Base-by-base conservation (phyloP, 2,329 filamentous ascomycete species). In the Lithohypha guttulata region DNA sequence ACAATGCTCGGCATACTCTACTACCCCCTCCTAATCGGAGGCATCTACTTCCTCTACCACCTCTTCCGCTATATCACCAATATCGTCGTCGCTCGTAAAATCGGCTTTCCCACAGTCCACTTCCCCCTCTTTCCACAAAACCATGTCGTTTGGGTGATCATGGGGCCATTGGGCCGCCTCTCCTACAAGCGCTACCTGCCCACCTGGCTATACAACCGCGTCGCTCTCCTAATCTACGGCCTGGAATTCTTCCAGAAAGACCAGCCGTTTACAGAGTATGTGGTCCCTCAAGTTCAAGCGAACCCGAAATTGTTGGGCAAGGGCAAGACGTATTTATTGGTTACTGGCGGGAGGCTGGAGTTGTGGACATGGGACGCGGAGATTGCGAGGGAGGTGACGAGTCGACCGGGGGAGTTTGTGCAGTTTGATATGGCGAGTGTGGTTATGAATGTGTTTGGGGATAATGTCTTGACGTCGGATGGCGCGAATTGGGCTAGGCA, bases 321-420 rank as follows among this genome's bases (percentile, higher is more conserved):
- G 11, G 34, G 56, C 2, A 49, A 49, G 6, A 45, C 49, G 3
- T 60, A 60, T 42, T 42, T 53, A 7, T 35, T 63, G 4, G 59
- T 59, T n/a, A 58, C 50, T 6, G 21, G 54, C 32, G 39, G 51
- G 40, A 38, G 46, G 42, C 43, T 48, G 14, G 50, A 51, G 19
- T 33, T 52, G 18, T 47, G 28, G 33, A 49, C 53, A 9, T 54
- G 51, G 5, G 59, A 64, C 42, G 55, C 57, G 1, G 52, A 46
- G 14, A 34, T 62, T 18, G 54, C 51, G 1, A 45, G 44, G 21
- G 34, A 45, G 11, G 46, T 64, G 4, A 42, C 63, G 9, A 51
- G 55, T 23, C 53, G 58, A 6, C 51, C 55, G 19, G 58, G 58
- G 7, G 59, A 62, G 30, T 64, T 64, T 34, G 21, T 51, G 1